Conservation (phyloP, 306 rosid genomes). For the Cicer chorassanicum region DNA sequence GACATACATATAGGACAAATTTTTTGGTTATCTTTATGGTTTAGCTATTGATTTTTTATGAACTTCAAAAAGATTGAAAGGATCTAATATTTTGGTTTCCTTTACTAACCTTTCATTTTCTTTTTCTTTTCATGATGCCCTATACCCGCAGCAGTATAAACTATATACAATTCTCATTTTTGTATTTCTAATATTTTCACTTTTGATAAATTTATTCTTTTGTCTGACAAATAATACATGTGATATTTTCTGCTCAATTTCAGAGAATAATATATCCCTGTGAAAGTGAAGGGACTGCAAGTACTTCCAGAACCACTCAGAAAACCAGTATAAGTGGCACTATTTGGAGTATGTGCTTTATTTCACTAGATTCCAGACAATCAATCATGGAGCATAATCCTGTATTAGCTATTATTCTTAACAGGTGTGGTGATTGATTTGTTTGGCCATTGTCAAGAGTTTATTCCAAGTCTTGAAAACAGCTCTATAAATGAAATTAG, state of each 20-base stretch:
- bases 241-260: constrained; percentile 43
- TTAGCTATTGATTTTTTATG: constrained; percentile 16
- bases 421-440: constrained; percentile 61
- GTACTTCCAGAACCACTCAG: constrained; percentile 55
- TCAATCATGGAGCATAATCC: constrained; percentile 70
- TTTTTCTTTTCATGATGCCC: constrained; percentile 25
- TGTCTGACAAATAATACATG: constrained; percentile 36
- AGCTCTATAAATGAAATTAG: constrained; percentile 40
- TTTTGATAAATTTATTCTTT: constrained; percentile 43
- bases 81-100: constrained; percentile 37
- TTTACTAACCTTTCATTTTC: not conserved
- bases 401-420: constrained; percentile 79
- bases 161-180: constrained; percentile 27
- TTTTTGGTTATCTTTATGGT: constrained; percentile 18
- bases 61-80: constrained; percentile 35
- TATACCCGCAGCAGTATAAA: constrained; percentile 18
- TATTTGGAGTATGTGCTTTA: constrained; percentile 96
- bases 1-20: constrained; percentile 3
- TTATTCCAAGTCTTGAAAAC: constrained; percentile 40
- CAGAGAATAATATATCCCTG: constrained; percentile 78
- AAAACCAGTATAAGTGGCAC: constrained; percentile 66
- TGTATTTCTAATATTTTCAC: constrained; percentile 22
- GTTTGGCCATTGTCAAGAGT: constrained; percentile 26
- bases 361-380: constrained; percentile 66
- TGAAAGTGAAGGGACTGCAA: constrained; percentile 64